Evolutionary conservation across 169 alveolate species (phyloP), one percentile per base, ranked within the genome.

Genomic region (Plasmodium gonderi): DNA sequence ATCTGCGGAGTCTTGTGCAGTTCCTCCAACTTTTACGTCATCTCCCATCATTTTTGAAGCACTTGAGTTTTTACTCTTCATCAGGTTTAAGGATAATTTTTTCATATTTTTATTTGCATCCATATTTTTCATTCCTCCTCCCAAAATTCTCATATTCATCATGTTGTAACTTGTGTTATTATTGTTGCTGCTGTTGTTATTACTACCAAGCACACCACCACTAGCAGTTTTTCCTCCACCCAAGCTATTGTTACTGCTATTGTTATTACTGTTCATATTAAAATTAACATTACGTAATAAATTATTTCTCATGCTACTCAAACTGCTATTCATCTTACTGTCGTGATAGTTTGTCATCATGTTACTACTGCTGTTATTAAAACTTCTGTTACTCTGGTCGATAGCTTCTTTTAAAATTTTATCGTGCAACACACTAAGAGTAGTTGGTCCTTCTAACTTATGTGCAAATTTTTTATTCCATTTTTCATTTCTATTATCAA

Each of bases 401-500:
- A 74, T 75, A 0, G 49, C 54, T 38, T 87, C 93, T 87, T 87
- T 87, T 75, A 87, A 49, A n/a, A 87, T 87, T 3, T 87, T 87
- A 26, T 87, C 93, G 65, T 87, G 93, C 26, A 87, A 75, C 9
- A 87, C 93, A 87, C 93, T 87, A 14, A 87, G 51, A 0, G 85
- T 87, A 17, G 93, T 75, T 14, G 93, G 93, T 17, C 96, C 81
- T 74, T 94, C 80, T 33, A 87, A 87, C 47, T 87, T 87, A 14
- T 87, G 93, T 0, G 95, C 94, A 38, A 94, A 91, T 79, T 92
- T 96, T 68, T 91, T 96, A 51, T 92, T 92, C 98, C 98, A 96
- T 89, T 95, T 94, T 72, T 96, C 97, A 76, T 90, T 94, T 78
- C 98, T 92, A 77, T 97, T 94, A 80, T 96, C 98, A 54, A 96